phyloP scores from a whole-genome alignment of 495 filamentous ascomycete species.

The Talaromyces adpressus region DNA sequence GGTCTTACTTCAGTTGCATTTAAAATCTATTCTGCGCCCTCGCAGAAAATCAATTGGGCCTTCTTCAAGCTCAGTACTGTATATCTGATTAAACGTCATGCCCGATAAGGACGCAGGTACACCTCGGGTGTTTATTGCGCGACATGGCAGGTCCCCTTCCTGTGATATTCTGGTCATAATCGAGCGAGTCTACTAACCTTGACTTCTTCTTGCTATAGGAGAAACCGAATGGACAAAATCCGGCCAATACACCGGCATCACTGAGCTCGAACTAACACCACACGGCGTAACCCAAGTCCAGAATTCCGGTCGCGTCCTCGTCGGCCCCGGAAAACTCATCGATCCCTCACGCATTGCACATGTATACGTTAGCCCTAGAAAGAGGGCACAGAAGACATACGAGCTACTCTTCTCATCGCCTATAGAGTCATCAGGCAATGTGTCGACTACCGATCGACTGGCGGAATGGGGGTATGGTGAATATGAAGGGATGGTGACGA shows the following conservation, averaged over 20 bases:
- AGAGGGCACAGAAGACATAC: constrained; percentile 68
- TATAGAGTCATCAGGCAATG: constrained; percentile 13
- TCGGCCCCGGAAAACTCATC: constrained; percentile 70
- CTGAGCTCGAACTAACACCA: constrained; percentile 73
- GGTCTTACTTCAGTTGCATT: neutral
- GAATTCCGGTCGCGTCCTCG: constrained; percentile 61
- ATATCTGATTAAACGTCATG: constrained; percentile 13
- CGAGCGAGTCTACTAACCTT: neutral
- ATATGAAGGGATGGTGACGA: constrained; percentile 72
- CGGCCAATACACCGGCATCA: constrained; percentile 74
- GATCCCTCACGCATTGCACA: constrained; percentile 66
- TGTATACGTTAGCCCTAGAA: constrained; percentile 75
- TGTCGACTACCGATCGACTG: constrained; percentile 59
- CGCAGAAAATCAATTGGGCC: neutral
- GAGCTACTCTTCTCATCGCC: constrained; percentile 54
- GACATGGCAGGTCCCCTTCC: constrained; percentile 24
- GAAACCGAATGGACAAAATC: constrained; percentile 88
- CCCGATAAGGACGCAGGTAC: constrained; percentile 40
- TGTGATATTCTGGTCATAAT: neutral
- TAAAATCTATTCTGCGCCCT: neutral
- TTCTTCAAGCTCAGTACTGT: neutral
- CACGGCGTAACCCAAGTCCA: constrained; percentile 66
- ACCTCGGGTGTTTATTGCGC: constrained; percentile 31
- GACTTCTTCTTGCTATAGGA: constrained; percentile 21
- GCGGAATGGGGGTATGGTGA: constrained; percentile 85